Base-by-base conservation (phyloP, 1,284 basidiomycete species). In the Malassezia pachydermatis region DNA sequence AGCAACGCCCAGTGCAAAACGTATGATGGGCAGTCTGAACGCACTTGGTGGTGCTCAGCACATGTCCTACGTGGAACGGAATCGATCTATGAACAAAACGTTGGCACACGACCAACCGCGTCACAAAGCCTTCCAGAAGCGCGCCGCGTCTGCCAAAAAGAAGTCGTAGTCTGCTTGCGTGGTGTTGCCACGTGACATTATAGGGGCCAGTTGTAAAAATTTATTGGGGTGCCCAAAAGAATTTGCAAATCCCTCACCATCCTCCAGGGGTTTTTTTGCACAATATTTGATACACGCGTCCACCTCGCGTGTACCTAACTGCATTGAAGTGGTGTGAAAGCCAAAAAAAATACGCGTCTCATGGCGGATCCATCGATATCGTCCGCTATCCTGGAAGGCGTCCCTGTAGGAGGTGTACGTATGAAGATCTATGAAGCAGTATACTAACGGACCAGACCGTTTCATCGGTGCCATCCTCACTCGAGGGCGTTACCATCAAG, bases 1-100 rank as follows among this genome's bases (percentile, higher is more conserved):
- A 10, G 34, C 24, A 8, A 40, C 40, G n/a, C 50, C 62, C 22
- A 61, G 57, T 39, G 68, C 70, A 19, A 33, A 60, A 34, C 49
- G 70, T 16, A 61, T 65, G 14, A 67, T 67, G 5, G 70, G 69
- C 22, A 70, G 60, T 30, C 49, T 73, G 41, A 68, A 69, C 40
- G 68, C 70, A 1, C 53, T 73, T 2, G 67, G 66, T 45, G 71
- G 71, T 20, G 71, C 66, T 2, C 63, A 72, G 55, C 65, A 67
- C 48, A 73, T 73, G 71, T 66, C 66, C 43, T 73, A 73, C 49
- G 67, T 70, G 35, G 62, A 69, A 40, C 63, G 70, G 24, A 72
- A 73, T 41, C 54, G 67, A 24, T 63, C 66, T 35, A 60, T 64
- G 40, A 73, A 73, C 54, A 69, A 68, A 48, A 44, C 59, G 27